Percentiles rank a stretch among this genome's conserved stretches.
These are phyloP conservation scores for Adenanthera pavonina DNA, from an alignment of 306 rosid genomes.

Conservation along the genomic window DNA sequence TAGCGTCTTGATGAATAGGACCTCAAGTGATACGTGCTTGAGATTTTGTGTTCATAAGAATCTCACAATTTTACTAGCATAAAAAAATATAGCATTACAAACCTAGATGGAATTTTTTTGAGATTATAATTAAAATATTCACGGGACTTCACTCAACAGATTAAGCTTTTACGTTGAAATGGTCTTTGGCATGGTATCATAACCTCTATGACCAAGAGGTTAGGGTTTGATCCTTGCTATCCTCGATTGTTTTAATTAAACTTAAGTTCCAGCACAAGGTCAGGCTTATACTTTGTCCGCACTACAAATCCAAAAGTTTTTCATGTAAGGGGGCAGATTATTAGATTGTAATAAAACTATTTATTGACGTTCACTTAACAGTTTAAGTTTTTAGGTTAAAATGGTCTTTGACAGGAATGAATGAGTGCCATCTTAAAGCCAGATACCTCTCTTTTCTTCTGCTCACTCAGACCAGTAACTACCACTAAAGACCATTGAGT, in stretches of 20 bases:
- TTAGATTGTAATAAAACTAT: too few relatives aligned
- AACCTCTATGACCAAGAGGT: background rate
- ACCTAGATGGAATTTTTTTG: constrained; percentile 8
- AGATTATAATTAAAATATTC: background rate
- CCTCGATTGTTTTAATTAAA: too few relatives aligned
- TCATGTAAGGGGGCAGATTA: too few relatives aligned
- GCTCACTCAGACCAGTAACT: constrained; percentile 4
- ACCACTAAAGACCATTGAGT: constrained; percentile 7
- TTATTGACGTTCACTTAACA: too few relatives aligned
- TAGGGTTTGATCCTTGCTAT: background rate
- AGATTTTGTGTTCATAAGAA: constrained; percentile 33
- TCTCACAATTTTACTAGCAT: constrained; percentile 21
- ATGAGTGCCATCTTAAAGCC: background rate
- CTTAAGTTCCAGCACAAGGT: too few relatives aligned
- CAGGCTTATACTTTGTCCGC: too few relatives aligned
- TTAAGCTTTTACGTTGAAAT: background rate
- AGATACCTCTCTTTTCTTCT: constrained; percentile 21
- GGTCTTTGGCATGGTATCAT: background rate
- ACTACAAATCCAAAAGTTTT: too few relatives aligned
- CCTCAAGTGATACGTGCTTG: constrained; percentile 24
- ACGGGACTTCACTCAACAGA: background rate
- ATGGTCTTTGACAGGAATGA: background rate
- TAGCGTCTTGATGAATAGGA: constrained; percentile 9
- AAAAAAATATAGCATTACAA: constrained; percentile 4
- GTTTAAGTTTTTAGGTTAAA: too few relatives aligned